phyloP scores from a whole-genome alignment of 305 asterid species.

The Solanum chacoense region DNA sequence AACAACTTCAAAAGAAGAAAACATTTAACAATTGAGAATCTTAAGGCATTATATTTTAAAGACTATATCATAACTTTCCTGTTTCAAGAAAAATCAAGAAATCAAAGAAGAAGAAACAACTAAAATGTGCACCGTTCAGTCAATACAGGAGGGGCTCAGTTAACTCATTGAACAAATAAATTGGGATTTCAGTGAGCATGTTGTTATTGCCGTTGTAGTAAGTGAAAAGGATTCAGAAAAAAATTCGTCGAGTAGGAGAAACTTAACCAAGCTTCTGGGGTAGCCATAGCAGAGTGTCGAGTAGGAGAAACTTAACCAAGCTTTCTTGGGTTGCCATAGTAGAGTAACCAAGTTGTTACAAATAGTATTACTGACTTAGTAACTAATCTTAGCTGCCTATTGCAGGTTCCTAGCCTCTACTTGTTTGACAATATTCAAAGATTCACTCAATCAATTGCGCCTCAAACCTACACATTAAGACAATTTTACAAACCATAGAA shows the following conservation, averaged over 20 bases:
- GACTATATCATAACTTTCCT: background rate
- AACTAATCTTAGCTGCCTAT: too few species aligned
- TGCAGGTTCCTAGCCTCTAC: background rate
- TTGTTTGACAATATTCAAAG: background rate
- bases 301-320: too few species aligned
- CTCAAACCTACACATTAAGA: background rate
- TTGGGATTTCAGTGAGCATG: too few species aligned
- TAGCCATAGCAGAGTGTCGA: too few species aligned
- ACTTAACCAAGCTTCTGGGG: background rate
- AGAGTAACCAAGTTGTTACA: too few species aligned
- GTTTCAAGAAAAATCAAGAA: background rate
- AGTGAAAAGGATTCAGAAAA: background rate
- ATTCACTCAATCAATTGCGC: background rate
- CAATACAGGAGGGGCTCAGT: background rate
- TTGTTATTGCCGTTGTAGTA: background rate
- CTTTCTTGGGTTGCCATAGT: too few species aligned
- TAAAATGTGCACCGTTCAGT: background rate
- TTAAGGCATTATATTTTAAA: background rate
- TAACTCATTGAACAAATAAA: background rate
- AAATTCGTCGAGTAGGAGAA: background rate
- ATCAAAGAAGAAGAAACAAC: background rate
- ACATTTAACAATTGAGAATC: background rate
- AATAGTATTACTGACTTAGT: too few species aligned
- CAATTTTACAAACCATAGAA: background rate
- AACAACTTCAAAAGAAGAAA: too few species aligned